Conservation (phyloP, 1,139 yeast species). For the Pichia inconspicua region DNA sequence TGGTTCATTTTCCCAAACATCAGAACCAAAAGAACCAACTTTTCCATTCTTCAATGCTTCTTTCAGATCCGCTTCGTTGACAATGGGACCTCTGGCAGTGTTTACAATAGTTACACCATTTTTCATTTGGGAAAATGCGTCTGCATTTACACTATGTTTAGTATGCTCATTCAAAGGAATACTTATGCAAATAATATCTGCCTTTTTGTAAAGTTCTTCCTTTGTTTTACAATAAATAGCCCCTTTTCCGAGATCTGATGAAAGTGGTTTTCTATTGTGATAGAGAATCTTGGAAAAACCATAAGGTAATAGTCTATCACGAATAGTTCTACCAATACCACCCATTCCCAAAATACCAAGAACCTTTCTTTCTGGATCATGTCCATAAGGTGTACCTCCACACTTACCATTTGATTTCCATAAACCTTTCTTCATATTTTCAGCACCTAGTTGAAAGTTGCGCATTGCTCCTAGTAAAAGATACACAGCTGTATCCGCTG, state of each 20-base stretch:
- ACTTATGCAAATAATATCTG: slow-evolving; percentile 57
- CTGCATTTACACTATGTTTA: slow-evolving; percentile 48
- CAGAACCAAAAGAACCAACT: slow-evolving; percentile 68
- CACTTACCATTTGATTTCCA: slow-evolving; percentile 40
- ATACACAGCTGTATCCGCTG: slow-evolving; percentile 74
- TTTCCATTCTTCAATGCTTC: slow-evolving; percentile 60
- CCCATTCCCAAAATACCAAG: slow-evolving; percentile 78
- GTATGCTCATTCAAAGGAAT: slow-evolving; percentile 52
- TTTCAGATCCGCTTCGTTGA: slow-evolving; percentile 49
- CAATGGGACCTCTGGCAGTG: slow-evolving; percentile 55
- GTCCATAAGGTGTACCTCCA: slow-evolving; percentile 43
- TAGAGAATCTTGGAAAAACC: slow-evolving; percentile 56
- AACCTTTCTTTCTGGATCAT: slow-evolving; percentile 56
- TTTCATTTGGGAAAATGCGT: slow-evolving; percentile 51
- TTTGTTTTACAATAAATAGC: slow-evolving; percentile 43
- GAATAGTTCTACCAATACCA: slow-evolving; percentile 67
- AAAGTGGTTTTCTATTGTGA: slow-evolving; percentile 52
- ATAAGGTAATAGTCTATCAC: slow-evolving; percentile 57
- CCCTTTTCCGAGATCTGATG: slow-evolving; percentile 44
- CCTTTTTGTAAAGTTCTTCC: slow-evolving; percentile 47
- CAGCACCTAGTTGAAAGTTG: slow-evolving; percentile 46
- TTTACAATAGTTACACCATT: slow-evolving; percentile 61
- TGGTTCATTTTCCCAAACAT: slow-evolving; percentile 84
- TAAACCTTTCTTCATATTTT: slow-evolving; percentile 44
- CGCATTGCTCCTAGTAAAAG: slow-evolving; percentile 61